Evolutionary conservation across 164 flowering plant genomes (phyloP), one percentile per base, ranked within the genome.

Genomic region (Chloranthus sessilifolius): DNA sequence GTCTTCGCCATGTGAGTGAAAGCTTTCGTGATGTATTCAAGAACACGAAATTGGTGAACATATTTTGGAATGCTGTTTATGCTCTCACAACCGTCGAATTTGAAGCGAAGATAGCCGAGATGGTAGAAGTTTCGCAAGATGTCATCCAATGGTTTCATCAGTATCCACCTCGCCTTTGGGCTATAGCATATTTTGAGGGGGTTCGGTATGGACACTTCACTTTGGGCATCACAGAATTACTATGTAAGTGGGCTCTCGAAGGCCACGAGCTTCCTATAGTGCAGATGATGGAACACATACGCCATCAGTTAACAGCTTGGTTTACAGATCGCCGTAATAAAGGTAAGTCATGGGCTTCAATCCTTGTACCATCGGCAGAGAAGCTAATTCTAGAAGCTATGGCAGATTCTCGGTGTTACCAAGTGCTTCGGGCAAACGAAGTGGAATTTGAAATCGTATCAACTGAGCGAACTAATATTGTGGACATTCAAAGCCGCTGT

Each of bases 41-140:
- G 67, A 72, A 74, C 61, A 65, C 77, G 20, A 74, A 78, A 41
- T 47, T 78, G 65, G 74, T 78, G 48, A 91, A 91, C 62, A 88
- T 91, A 26, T 91, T 91, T 46, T 91, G 98, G 98, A 91, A 75
- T 75, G 96, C 98, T 47, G 98, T 82, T 3, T 91, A 91, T 72
- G 89, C 96, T 6, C 88, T 88, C 58, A 88, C 98, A 4, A 52
- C 87, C 17, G 70, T 58, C 35, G 98, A 91, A 57, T 91, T 91
- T 67, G 96, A 91, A 38, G 67, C 73, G 59, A 88, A 79, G 67
- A 68, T 88, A 7, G 27, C 81, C 43, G 98, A 91, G 72, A 91
- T 91, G 98, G 73, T 70, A 20, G 90, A 78, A 58, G 69, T 91
- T 40, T 78, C 88, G 20, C 86, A 67, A 54, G 96, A 88, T 56